Evolutionary conservation across 495 filamentous ascomycete species (phyloP).

Genomic region (Neurospora sp.): DNA sequence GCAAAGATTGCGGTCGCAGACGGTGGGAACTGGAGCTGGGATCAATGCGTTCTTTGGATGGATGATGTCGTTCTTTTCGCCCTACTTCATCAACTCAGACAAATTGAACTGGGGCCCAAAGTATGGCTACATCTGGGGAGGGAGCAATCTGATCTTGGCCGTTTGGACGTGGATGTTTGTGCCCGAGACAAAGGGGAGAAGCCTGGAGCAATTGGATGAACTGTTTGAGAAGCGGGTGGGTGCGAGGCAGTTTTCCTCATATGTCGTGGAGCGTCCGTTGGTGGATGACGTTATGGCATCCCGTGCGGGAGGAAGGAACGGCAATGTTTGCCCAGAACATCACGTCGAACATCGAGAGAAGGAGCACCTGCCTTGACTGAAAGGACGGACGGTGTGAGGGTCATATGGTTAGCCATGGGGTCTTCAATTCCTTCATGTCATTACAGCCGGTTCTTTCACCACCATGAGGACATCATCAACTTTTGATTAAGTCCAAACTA

Average conservation of each 20-base stretch:
- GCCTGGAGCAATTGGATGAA: conserved; percentile 48
- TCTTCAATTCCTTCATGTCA: background rate
- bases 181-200: conserved; percentile 43
- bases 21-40: conserved; percentile 38
- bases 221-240: conserved; percentile 29
- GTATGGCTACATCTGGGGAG: conserved; percentile 45
- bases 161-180: conserved; percentile 38
- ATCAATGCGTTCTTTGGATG: conserved; percentile 37
- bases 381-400: background rate
- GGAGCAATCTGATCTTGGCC: conserved; percentile 30
- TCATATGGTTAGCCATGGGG: background rate
- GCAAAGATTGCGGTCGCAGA: conserved; percentile 40
- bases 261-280: conserved; percentile 13
- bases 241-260: conserved; percentile 25
- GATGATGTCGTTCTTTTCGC: conserved; percentile 33
- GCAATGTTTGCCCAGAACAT: background rate
- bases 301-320: background rate
- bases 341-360: background rate
- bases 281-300: conserved; percentile 7
- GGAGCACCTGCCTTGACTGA: background rate
- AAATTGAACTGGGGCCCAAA: conserved; percentile 39
- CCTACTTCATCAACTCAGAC: conserved; percentile 41
- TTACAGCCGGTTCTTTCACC: background rate
- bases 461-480: background rate
- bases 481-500: background rate